phyloP scores from a whole-genome alignment of 208 protist species.

The Wallacemonas sp. region DNA sequence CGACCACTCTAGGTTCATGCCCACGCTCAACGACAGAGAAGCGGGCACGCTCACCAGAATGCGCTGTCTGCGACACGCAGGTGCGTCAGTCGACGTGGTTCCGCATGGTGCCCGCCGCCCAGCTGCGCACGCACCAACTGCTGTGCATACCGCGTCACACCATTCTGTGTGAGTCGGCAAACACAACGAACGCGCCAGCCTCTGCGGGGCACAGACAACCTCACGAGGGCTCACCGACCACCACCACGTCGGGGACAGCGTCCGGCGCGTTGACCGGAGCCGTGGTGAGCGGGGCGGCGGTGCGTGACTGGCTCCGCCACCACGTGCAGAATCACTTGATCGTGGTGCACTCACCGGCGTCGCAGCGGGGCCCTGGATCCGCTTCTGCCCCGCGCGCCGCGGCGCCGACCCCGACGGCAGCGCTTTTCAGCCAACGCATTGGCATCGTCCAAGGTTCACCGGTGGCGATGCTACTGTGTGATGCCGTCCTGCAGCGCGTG shows the following conservation, averaged over 20 bases:
- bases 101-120: conserved; percentile 20
- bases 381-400: neutral
- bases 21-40: no score
- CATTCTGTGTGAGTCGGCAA: conserved; percentile 33
- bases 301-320: conserved; percentile 31
- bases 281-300: conserved; percentile 26
- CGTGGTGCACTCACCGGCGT: conserved; percentile 18
- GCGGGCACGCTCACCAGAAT: neutral
- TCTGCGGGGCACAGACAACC: no score
- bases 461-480: conserved; percentile 76
- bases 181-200: no score
- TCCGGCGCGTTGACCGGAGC: neutral
- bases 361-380: no score
- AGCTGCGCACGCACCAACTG: conserved; percentile 20
- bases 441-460: conserved; percentile 77
- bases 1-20: no score
- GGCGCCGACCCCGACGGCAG: neutral
- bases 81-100: conserved; percentile 17
- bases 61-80: no score
- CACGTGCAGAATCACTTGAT: conserved; percentile 53
- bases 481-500: conserved; percentile 43
- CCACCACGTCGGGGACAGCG: no score
- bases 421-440: conserved; percentile 37
- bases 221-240: no score
- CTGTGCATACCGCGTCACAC: conserved; percentile 34